Conservation (phyloP, 805 yeast genomes). For the Saturnispora halmiae region DNA sequence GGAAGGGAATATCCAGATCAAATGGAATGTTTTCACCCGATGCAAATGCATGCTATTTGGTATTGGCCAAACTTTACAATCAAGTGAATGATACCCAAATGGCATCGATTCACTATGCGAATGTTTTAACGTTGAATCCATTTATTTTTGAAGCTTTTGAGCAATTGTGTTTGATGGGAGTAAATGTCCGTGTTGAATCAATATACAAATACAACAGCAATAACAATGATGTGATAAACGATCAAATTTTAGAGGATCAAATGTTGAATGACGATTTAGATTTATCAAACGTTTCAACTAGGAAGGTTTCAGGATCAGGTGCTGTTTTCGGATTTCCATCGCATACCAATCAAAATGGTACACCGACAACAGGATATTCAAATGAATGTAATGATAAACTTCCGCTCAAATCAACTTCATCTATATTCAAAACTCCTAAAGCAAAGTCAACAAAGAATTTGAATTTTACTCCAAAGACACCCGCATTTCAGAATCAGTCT, state of each 20-base stretch:
- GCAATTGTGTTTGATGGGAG: constrained; percentile 63
- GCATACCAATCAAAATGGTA: not conserved
- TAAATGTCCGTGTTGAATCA: constrained; percentile 51
- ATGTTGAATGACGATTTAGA: constrained; percentile 26
- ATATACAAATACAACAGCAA: constrained; percentile 32
- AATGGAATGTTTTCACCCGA: constrained; percentile 42
- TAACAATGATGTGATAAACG: not conserved
- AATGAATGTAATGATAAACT: not conserved
- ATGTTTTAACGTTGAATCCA: constrained; percentile 66
- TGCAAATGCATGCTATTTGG: constrained; percentile 53
- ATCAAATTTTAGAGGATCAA: constrained; percentile 13
- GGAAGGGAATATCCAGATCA: constrained; percentile 23
- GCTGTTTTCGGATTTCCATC: constrained; percentile 8
- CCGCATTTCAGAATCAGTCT: constrained; percentile 5
- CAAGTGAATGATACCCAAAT: constrained; percentile 52
- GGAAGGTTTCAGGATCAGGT: constrained; percentile 10
- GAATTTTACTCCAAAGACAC: constrained; percentile 9
- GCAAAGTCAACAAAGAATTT: constrained; percentile 16
- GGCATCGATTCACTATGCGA: constrained; percentile 58
- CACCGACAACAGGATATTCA: not conserved
- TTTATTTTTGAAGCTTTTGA: constrained; percentile 82
- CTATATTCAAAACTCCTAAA: constrained; percentile 17
- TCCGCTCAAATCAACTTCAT: not conserved
- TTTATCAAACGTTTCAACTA: constrained; percentile 22
- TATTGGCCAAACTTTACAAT: constrained; percentile 61